phyloP scores from a whole-genome alignment of 2,329 filamentous ascomycete genomes.

The Fusarium globosum region DNA sequence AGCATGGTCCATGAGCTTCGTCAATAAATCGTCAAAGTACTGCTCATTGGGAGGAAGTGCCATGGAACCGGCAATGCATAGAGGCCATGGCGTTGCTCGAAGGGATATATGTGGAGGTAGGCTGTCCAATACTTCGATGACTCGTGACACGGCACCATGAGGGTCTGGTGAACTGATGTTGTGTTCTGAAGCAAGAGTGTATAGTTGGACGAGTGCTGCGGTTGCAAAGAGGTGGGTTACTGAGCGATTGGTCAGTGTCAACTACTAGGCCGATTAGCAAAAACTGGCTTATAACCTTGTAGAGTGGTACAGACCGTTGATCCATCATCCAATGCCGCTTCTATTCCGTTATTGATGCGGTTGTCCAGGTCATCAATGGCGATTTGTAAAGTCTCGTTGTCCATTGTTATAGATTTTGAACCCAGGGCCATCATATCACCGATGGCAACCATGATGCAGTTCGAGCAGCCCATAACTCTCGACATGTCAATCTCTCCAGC shows the following conservation, averaged over 20 bases:
- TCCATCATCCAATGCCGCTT: not conserved
- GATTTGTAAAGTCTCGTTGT: not conserved
- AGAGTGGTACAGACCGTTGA: not conserved
- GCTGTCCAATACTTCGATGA: constrained; percentile 12
- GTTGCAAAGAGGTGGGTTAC: constrained; percentile 29
- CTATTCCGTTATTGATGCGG: not conserved
- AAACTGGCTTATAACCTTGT: fast-evolving
- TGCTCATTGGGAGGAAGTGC: constrained; percentile 19
- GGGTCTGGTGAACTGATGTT: not conserved
- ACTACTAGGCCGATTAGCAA: not conserved
- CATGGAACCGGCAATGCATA: constrained; percentile 30
- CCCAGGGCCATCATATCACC: constrained; percentile 24
- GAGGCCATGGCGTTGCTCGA: constrained; percentile 27
- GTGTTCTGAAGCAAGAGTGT: not conserved
- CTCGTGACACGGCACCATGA: not conserved
- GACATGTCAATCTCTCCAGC: constrained; percentile 27
- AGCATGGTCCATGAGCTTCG: not conserved
- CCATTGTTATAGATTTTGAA: not conserved
- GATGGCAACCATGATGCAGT: constrained; percentile 30
- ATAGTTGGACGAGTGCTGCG: constrained; percentile 30
- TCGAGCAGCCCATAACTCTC: constrained; percentile 38
- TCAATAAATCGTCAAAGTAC: constrained; percentile 28
- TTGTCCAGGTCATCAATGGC: not conserved
- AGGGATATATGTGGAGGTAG: constrained; percentile 23
- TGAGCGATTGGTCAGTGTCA: not conserved